Percentiles rank a stretch among this genome's conserved stretches.
phyloP scores from a whole-genome alignment of 306 rosid species.

The Vigna nakashimae region DNA sequence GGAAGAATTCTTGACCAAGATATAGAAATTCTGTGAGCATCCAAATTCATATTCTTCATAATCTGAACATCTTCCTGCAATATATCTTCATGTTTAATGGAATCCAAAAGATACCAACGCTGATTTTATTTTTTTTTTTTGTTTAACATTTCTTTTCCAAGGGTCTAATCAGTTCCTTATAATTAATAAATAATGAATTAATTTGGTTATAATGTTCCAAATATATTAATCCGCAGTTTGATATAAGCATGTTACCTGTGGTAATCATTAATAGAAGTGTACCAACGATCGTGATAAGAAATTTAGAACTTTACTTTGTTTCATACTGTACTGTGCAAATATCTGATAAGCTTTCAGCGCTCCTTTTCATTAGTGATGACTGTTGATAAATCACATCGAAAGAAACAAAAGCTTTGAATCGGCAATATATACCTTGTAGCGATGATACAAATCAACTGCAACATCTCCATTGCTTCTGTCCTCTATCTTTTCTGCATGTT shows the following conservation, averaged over 20 bases:
- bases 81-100: background rate
- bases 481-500: slow-evolving; percentile 12
- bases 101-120: background rate
- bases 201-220: background rate
- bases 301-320: background rate
- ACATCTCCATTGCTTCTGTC: slow-evolving; percentile 48
- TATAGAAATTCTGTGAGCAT: slow-evolving; percentile 72
- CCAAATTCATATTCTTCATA: slow-evolving; percentile 62
- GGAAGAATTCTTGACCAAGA: slow-evolving; percentile 77
- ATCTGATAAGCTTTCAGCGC: background rate
- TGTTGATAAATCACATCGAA: background rate
- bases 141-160: background rate
- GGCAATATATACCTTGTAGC: slow-evolving; percentile 41
- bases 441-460: slow-evolving; percentile 52
- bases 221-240: too few species aligned
- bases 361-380: background rate
- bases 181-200: background rate
- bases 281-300: too few species aligned
- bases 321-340: background rate
- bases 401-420: background rate
- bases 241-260: too few species aligned
- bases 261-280: background rate
- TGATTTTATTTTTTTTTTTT: background rate
- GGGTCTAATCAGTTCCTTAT: background rate
- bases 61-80: slow-evolving; percentile 67